Evolutionary conservation across 2,329 filamentous ascomycete species (phyloP), one percentile per base, ranked within the genome.

Genomic region (Aspergillus tanneri): DNA sequence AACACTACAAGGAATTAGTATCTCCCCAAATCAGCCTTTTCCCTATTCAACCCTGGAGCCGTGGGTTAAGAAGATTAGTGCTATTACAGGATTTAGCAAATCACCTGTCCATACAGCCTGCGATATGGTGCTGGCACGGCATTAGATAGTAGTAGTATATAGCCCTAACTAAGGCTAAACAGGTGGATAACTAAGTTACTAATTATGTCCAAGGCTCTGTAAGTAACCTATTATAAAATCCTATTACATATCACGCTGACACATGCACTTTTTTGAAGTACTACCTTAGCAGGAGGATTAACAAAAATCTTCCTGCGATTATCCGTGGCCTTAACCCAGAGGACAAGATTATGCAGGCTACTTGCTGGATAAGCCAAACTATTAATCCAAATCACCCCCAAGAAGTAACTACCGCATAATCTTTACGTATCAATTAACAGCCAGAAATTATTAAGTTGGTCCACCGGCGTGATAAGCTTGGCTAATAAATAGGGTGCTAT

Each of bases 231-330:
- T 44, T 49, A n/a, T 45, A 28, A 10, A 52, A 56, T 28, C 21
- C 54, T 11, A 50, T 56, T 5, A 54, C 56, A 39, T 27, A 58
- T 42, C 37, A 56, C 39, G 46, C 51, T 19, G 43, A 54, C 40
- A 58, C 43, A 5, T 47, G 47, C 21, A 58, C 53, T 16, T 58
- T 58, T 25, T 28, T 58, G 8, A 38, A 46, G 18, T 52, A 53
- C 40, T 58, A 56, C 36, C 45, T 56, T 12, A 44, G 44, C 34
- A 34, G 41, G 30, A 49, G 47, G 25, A 53, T 58, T 39, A 25
- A 47, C 21, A 53, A 51, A 46, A 50, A 58, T 25, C 28, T 56
- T 14, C 53, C 44, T 36, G 49, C 25, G 8, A 42, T 42, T 16
- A 42, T 42, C 22, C 25, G 39, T 14, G 25, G 39, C 11, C 16